These are phyloP conservation scores for Aspergillus flavus DNA, from an alignment of 2,329 filamentous ascomycete genomes.

Conservation along the genomic window DNA sequence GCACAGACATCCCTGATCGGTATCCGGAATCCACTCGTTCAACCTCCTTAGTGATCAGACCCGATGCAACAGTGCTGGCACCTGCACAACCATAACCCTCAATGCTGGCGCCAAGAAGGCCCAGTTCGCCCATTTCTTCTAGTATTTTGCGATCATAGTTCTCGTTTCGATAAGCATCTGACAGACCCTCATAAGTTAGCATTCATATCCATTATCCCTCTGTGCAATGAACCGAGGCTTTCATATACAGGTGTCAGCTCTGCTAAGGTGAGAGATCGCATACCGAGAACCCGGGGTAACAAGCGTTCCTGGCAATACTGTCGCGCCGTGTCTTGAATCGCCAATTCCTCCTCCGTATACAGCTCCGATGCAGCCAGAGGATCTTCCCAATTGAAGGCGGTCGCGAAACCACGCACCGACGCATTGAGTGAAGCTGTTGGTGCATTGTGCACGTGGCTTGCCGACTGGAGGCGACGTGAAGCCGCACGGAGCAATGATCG, in stretches of 20 bases:
- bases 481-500: constrained; percentile 35
- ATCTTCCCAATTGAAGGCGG: constrained; percentile 85
- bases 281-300: constrained; percentile 82
- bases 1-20: constrained; percentile 89
- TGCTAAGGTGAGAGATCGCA: constrained; percentile 29
- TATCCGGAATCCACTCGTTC: constrained; percentile 91
- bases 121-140: constrained; percentile 88
- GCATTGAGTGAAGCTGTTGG: constrained; percentile 16
- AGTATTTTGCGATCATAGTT: constrained; percentile 83
- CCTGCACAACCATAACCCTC: constrained; percentile 87
- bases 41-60: constrained; percentile 85
- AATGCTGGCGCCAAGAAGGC: constrained; percentile 83
- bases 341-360: constrained; percentile 85
- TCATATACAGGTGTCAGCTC: constrained; percentile 4
- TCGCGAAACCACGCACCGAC: constrained; percentile 35
- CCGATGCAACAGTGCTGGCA: constrained; percentile 83
- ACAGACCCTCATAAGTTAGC: not conserved
- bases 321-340: constrained; percentile 87
- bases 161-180: constrained; percentile 85
- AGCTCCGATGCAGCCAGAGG: constrained; percentile 74
- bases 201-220: not conserved
- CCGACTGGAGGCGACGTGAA: constrained; percentile 31
- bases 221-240: not conserved
- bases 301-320: constrained; percentile 91
- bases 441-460: constrained; percentile 21